Evolutionary conservation across 345 rosid genomes (phyloP), one percentile per base, ranked within the genome.

Genomic region (Rhizophora apiculata): DNA sequence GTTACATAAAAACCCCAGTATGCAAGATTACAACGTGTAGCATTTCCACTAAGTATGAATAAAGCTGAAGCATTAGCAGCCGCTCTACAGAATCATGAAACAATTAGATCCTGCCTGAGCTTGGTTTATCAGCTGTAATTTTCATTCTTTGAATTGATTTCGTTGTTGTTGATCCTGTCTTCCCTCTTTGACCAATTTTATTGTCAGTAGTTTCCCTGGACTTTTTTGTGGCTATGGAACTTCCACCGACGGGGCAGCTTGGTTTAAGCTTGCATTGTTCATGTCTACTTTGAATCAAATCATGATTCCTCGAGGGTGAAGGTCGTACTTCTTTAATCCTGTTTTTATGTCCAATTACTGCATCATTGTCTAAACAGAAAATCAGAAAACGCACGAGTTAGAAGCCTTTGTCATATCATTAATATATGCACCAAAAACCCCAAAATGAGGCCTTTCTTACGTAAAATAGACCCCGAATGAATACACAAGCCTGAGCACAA

Each of bases 311-410:
- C 73, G 62, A 67, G 32, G 76, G 74, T 16, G 72, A 26, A 8
- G 79, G 70, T 53, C 64, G 70, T 27, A 52, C 81, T 37, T 67
- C 57, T 68, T 67, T 70, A 15, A 60, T 72, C 69, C 51, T 76
- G 81, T 77, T 81, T 68, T 62, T 83, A 68, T 75, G 74, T 62
- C 88, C 85, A 39, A 88, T 81, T 70, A 81, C 65, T 8, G 77
- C 82, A 79, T 88, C 90, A 24, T 88, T 88, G 58, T 80, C 90
- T 88, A 58, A 30, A 68, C 10, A 58, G 62, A 67, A 56, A 61
- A 57, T 32, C 20, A 37, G 60, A 20, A 62, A 64, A 64, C 20
- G 19, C 29, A 30, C 8, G 32, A 22, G 62, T 71, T 6, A 69
- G 65, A 20, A 56, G 31, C 26, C 27, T 20, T 19, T 18, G 27